Base-by-base conservation (phyloP, 2,329 filamentous ascomycete species). In the Samsoniella hepiali region DNA sequence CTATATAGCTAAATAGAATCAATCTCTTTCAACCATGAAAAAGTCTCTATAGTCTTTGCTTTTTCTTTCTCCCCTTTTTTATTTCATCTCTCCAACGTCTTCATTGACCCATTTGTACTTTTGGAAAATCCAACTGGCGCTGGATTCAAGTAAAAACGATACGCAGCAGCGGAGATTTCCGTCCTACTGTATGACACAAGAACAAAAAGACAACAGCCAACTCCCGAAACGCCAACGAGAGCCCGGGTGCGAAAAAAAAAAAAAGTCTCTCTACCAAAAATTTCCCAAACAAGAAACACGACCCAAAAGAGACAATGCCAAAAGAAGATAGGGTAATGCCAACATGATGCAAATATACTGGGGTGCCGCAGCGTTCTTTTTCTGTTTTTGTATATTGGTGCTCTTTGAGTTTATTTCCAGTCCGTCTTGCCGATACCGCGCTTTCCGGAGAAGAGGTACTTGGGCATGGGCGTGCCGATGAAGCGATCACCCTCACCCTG, bases 401-500 rank as follows among this genome's bases (percentile, higher is more conserved):
- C 42, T 49, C 22, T 40, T 17, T 7, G 27, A 22, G 22, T 66
- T 82, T 82, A 91, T 76, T 88, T 86, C 69, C 88, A 86, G 72
- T 85, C 80, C 64, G 91, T 94, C 84, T 95, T 97, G 78, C 95
- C 94, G 74, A 96, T 93, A 67, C 91, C 89, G 76, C 95, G 90
- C 84, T 98, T 99, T 72, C 95, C 95, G 65, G 90, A 84, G 75
- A 91, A 88, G 85, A 99, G 83, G 81, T 98, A 95, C 81, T 96
- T 99, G 67, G 88, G 86, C 77, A 96, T 79, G 60, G 91, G 84
- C 44, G 91, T 90, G 63, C 88, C 88, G 66, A 88, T 87, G 79
- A 98, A 94, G 75, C 96, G 88, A 83, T 99, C 95, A 66, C 90
- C 93, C 82, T 99, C 95, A 83, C 95, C 95, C 83, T 96, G 91